Base-by-base conservation (phyloP, 2,329 filamentous ascomycete genomes). In the Fusarium beomiforme region DNA sequence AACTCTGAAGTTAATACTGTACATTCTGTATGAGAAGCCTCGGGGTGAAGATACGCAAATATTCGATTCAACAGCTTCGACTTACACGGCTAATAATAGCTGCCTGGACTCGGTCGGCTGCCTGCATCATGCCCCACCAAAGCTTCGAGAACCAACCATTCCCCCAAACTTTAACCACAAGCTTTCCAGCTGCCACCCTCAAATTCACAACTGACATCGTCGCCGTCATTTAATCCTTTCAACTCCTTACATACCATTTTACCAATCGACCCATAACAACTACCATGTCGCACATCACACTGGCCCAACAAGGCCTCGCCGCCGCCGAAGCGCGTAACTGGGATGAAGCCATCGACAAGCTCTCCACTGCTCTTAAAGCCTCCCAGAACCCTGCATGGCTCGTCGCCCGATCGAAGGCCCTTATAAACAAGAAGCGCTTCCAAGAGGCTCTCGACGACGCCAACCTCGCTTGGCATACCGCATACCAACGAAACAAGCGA, bases 371-470 rank as follows among this genome's bases (percentile, higher is more conserved):
- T 10, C 84, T 97, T 36, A 82, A 89, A 67, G 85, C 85, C 16
- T 90, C 91, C 0, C 84, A 84, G 41, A 93, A 93, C 5, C 92
- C 93, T 2, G 83, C 88, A 51, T 98, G 96, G 88, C 91, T 95
- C 69, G 89, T 96, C 69, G 90, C 92, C 72, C 93, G 95, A 23
- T 92, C 94, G 8, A 94, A 91, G 43, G 93, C 93, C 41, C 91
- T 94, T 78, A 87, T 93, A 53, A 88, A 92, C 64, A 85, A 87
- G 5, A 85, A 85, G 71, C 84, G 89, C 54, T 86, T 89, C 60
- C 84, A 89, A 5, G 85, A 88, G 24, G 92, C 94, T 2, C 87
- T 96, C 46, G 84, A 83, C 41, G 92, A 95, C 80, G 90, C 91
- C 39, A 89, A 94, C 69, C 85, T 86, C 50, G 92, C 90, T 5